Evolutionary conservation across 2,329 filamentous ascomycete genomes (phyloP), one percentile per base, ranked within the genome.

Genomic region (Zymoseptoria crescenta): DNA sequence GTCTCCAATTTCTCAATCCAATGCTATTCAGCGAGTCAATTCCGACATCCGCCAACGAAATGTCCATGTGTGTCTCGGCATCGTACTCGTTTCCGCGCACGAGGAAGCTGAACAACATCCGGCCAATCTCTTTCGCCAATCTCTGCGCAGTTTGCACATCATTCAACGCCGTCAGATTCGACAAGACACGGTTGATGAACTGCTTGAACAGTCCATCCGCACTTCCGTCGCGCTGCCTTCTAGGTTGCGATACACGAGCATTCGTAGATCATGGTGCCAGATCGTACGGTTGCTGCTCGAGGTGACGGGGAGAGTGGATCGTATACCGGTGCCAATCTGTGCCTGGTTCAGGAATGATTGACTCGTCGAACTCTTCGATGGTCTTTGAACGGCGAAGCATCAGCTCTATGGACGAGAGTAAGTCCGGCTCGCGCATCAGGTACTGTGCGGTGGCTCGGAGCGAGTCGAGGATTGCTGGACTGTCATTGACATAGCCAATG

Each of bases 401-500:
- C 41, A 48, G 19, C 19, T 48, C 41, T 19, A 48, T 13, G 13
- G 41, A 13, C 41, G 13, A 13, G 41, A 48, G 19, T 4, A 48
- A 48, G 19, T 48, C 41, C 41, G 13, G 13, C 19, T 48, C 41
- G 5, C 13, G 41, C 19, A 48, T 48, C 41, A 48, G 19, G 41
- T 19, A 19, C 6, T 13, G 13, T 48, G 13, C 41, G 4, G 13
- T 13, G 41, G 13, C 41, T 13, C 19, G 13, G 41, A 13, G 41
- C 5, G 41, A 48, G 41, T 19, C 19, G 13, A 19, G 41, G 5
- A 19, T 48, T 6, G 13, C 19, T 19, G 13, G 41, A 48, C 4
- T 48, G 41, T 48, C 41, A 48, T 48, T 0, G 24, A 24, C 24
- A 4, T 24, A 24, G 24, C 78, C 77, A 3, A 74, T 67, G 5